Evolutionary conservation across 768 basidiomycete genomes (phyloP).

Genomic region (Pisolithus orientalis): DNA sequence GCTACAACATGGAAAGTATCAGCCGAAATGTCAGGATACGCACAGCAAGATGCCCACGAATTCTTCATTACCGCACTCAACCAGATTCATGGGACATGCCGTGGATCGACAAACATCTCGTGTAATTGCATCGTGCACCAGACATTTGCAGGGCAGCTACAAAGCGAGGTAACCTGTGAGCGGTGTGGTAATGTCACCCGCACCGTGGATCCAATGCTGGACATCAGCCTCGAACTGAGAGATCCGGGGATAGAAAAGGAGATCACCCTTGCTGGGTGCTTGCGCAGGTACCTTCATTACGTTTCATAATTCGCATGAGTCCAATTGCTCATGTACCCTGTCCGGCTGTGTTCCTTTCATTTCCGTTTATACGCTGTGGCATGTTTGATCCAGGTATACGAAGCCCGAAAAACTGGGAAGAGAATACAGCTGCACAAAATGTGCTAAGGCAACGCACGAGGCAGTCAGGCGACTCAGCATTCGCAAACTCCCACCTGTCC

Average conservation of each 20-base stretch:
- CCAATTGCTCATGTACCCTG: too few relatives aligned
- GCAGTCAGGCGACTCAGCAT: conserved; percentile 84
- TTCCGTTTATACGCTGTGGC: not conserved
- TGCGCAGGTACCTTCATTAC: conserved; percentile 49
- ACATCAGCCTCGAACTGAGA: conserved; percentile 82
- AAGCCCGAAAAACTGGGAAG: conserved; percentile 81
- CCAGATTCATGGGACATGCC: conserved; percentile 76
- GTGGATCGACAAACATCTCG: conserved; percentile 66
- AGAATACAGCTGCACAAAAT: conserved; percentile 81
- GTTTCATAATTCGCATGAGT: not conserved
- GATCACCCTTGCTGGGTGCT: conserved; percentile 67
- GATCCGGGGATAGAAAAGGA: conserved; percentile 47
- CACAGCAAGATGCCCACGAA: conserved; percentile 93
- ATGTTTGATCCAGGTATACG: conserved; percentile 54
- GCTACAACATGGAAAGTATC: conserved; percentile 76
- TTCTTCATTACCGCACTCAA: conserved; percentile 81
- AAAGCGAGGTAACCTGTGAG: conserved; percentile 87
- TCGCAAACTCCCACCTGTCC: conserved; percentile 77
- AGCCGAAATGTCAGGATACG: conserved; percentile 81
- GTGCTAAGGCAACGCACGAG: conserved; percentile 63
- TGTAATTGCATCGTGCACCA: conserved; percentile 91
- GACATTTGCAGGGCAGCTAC: conserved; percentile 80
- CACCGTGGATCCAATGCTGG: conserved; percentile 85
- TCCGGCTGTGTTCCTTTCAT: not conserved
- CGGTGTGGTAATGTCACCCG: conserved; percentile 73